These are phyloP conservation scores for Crucibulum laeve DNA, from an alignment of 768 basidiomycete species.

Conservation along the genomic window DNA sequence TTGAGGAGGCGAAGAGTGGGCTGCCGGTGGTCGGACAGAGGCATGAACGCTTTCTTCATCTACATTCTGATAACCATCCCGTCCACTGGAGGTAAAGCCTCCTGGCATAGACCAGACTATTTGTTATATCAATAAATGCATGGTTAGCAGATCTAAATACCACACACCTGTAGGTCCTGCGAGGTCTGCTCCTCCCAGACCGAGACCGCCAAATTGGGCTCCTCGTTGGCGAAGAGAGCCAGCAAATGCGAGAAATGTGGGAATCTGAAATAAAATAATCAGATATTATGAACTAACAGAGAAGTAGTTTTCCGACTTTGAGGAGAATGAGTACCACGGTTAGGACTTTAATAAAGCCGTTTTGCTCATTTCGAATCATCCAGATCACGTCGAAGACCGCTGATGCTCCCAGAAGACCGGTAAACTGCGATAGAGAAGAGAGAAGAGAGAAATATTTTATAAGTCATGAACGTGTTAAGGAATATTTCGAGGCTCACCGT, in stretches of 20 bases:
- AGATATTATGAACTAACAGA: neutral
- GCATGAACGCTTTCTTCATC: slow-evolving; percentile 41
- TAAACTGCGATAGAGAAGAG: slow-evolving; percentile 45
- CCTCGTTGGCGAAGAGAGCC: slow-evolving; percentile 56
- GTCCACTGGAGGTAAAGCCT: slow-evolving; percentile 51
- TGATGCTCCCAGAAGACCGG: slow-evolving; percentile 57
- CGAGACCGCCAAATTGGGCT: slow-evolving; percentile 46
- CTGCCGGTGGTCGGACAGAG: slow-evolving; percentile 19
- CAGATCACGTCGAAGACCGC: slow-evolving; percentile 68
- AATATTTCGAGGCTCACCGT: slow-evolving; percentile 36
- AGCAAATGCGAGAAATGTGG: slow-evolving; percentile 51
- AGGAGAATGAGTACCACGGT: slow-evolving; percentile 51
- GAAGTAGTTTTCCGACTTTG: slow-evolving; percentile 36
- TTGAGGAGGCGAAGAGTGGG: slow-evolving; percentile 16
- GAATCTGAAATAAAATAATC: slow-evolving; percentile 35
- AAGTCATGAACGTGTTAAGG: neutral
- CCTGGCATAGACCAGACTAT: slow-evolving; percentile 80
- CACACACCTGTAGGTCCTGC: slow-evolving; percentile 53
- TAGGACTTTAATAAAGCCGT: slow-evolving; percentile 50
- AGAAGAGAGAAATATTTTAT: slow-evolving; percentile 2
- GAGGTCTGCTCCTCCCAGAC: slow-evolving; percentile 40
- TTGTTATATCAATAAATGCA: slow-evolving; percentile 4
- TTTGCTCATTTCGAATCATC: slow-evolving; percentile 54
- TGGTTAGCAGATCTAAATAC: neutral
- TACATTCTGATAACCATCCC: slow-evolving; percentile 61